Base-by-base conservation (phyloP, 2,329 filamentous ascomycete genomes). In the Simplicillium sp. region DNA sequence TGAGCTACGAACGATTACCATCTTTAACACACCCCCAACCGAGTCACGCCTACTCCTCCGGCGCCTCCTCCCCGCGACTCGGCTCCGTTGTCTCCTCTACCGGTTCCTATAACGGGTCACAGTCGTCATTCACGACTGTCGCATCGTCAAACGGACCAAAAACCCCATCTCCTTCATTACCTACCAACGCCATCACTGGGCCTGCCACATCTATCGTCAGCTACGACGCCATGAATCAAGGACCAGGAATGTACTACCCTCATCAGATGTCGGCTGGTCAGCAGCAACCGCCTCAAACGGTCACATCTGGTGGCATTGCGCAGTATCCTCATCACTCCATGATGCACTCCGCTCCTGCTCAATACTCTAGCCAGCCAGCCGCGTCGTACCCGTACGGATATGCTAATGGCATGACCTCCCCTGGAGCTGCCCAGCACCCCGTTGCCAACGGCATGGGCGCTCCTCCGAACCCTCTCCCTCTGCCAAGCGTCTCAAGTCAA, bases 181-280 rank as follows among this genome's bases (percentile, higher is more conserved):
- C 70, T 43, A 66, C 71, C 36, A 71, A 72, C 55, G 53, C 57
- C 36, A 54, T 58, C 40, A 51, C 55, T 12, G 52, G 50, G 29
- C 52, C 53, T 31, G 50, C 56, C 35, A 60, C 57, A 14, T 47
- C 51, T 36, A 60, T 59, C 36, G 44, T 52, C 32, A 54, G 50
- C 38, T 58, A 54, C 52, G 58, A 61, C 58, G 67, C 70, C 64
- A 95, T 96, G 89, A 94, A 94, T 68, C 82, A 84, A 64, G 75
- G 76, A 53, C 77, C 80, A 51, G 90, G 94, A 54, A 85, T 94
- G 81, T 92, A 94, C 62, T 88, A 92, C 56, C 75, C 82, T 58
- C 69, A 77, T 54, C 85, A 92, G 63, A 82, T 94, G 70, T 84
- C 85, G 53, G 77, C 81, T 50, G 82, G 82, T 45, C 85, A 86